A percentile compares a stretch with the other conserved stretches of the same genome.
Conservation (phyloP, 345 rosid species). For the Ailanthus altissimus region DNA sequence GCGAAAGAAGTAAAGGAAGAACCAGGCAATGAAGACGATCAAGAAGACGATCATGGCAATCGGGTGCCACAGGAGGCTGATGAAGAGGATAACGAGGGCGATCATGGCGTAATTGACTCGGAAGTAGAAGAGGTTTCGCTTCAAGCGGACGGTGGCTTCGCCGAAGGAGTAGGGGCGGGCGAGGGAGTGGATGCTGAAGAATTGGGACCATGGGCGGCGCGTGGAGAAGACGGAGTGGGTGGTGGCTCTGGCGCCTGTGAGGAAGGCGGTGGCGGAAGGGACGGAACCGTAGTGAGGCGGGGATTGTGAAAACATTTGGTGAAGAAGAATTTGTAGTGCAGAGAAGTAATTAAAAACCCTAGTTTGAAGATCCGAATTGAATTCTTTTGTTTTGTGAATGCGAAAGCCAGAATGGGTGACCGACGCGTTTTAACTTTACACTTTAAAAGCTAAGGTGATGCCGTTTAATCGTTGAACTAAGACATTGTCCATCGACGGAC, state of each 20-base stretch:
- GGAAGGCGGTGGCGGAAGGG: slow-evolving; percentile 24
- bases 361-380: not conserved
- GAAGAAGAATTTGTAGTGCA: not conserved
- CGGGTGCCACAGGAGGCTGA: slow-evolving; percentile 78
- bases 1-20: slow-evolving; percentile 64
- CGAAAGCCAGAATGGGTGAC: too few species aligned
- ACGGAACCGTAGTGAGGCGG: slow-evolving; percentile 24
- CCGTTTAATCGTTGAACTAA: too few species aligned
- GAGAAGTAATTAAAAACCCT: slow-evolving; percentile 9
- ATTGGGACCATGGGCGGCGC: slow-evolving; percentile 66
- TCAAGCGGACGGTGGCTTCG: slow-evolving; percentile 47
- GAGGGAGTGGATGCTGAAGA: slow-evolving; percentile 38
- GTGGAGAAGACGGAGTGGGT: slow-evolving; percentile 37
- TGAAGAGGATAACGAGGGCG: slow-evolving; percentile 50
- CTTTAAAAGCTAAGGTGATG: too few species aligned
- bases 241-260: slow-evolving; percentile 34
- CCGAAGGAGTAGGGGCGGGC: slow-evolving; percentile 45
- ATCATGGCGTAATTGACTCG: slow-evolving; percentile 66
- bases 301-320: slow-evolving; percentile 27
- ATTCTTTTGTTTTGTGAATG: not conserved
- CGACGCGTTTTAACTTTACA: too few species aligned
- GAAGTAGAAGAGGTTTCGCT: slow-evolving; percentile 54
- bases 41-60: slow-evolving; percentile 62
- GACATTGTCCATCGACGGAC: too few species aligned
- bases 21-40: slow-evolving; percentile 56